Evolutionary conservation across 2,329 filamentous ascomycete species (phyloP), one percentile per base, ranked within the genome.

Genomic region (Claviceps arundinis): DNA sequence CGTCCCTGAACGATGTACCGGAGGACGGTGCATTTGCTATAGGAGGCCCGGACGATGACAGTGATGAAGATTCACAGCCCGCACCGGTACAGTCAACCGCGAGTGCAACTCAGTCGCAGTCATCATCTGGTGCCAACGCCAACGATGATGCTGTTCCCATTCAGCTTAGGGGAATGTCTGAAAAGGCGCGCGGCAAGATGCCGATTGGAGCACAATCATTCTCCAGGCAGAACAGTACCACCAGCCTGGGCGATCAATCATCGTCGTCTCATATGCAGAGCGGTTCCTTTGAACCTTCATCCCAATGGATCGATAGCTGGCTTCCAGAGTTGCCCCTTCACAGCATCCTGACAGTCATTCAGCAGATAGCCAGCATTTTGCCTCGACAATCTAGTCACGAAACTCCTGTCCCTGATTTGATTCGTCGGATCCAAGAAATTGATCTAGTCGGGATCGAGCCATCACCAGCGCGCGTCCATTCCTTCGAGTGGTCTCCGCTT

Each of bases 131-230:
- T 0, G 80, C 80, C 0, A 73, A 74, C 41, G 70, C 78, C 1
- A 89, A 94, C 54, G 89, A 94, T 54, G 89, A 94, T 55, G 84
- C 85, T 4, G 80, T 95, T 9, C 89, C 89, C 14, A 76, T 82
- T 19, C 90, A 96, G 64, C 66, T 95, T 34, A 80, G 88, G 53
- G 89, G 89, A 51, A 95, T 97, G 87, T 96, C 91, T 19, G 93
- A 97, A 68, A 98, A 97, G 66, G 93, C 93, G 16, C 77, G 93
- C 48, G 93, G 93, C 7, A 98, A 98, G 68, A 89, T 95, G 82
- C 93, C 91, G 30, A 89, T 87, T 13, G 86, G 87, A 1, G 76
- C 84, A 48, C 78, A 80, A n/a, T 80, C 80, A 2, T 95, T 96
- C 65, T 95, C 90, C 0, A 77, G 91, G 17, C 89, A 95, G 62